A percentile compares a stretch with the other conserved stretches of the same genome.
Evolutionary conservation across 2,329 filamentous ascomycete species (phyloP).

Genomic region (Aspergillus ustus): DNA sequence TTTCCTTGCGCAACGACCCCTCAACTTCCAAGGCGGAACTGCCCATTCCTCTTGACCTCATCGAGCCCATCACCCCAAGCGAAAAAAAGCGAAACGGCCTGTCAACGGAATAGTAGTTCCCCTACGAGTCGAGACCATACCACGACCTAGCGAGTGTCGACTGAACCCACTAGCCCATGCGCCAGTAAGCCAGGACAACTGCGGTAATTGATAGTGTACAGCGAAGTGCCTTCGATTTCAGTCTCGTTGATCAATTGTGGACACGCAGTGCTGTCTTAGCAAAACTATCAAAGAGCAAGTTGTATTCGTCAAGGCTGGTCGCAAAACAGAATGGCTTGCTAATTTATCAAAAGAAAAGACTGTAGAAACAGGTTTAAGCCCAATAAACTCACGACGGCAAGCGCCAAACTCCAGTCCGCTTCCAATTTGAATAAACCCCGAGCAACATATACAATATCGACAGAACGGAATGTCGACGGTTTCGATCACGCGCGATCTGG

Average conservation of each 20-base stretch:
- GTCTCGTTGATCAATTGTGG: slow-evolving; percentile 9
- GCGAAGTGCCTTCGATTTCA: not conserved
- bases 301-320: slow-evolving; percentile 10
- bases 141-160: not conserved
- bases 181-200: not conserved
- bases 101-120: not conserved
- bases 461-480: slow-evolving; percentile 32
- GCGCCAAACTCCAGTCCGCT: slow-evolving; percentile 7
- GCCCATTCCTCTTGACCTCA: slow-evolving; percentile 10
- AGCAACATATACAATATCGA: not conserved
- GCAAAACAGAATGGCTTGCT: slow-evolving; percentile 27
- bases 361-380: slow-evolving; percentile 21
- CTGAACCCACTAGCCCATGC: not conserved
- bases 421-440: slow-evolving; percentile 8
- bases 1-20: slow-evolving; percentile 29
- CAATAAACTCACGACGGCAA: not conserved
- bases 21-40: slow-evolving; percentile 32
- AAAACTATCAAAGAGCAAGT: slow-evolving; percentile 19
- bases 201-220: not conserved
- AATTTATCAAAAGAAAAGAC: slow-evolving; percentile 20
- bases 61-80: not conserved
- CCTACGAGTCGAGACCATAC: not conserved
- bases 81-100: not conserved
- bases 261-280: not conserved
- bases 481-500: slow-evolving; percentile 36